These are phyloP conservation scores for Vigna unguiculata DNA, from an alignment of 306 rosid genomes.

Conservation along the genomic window DNA sequence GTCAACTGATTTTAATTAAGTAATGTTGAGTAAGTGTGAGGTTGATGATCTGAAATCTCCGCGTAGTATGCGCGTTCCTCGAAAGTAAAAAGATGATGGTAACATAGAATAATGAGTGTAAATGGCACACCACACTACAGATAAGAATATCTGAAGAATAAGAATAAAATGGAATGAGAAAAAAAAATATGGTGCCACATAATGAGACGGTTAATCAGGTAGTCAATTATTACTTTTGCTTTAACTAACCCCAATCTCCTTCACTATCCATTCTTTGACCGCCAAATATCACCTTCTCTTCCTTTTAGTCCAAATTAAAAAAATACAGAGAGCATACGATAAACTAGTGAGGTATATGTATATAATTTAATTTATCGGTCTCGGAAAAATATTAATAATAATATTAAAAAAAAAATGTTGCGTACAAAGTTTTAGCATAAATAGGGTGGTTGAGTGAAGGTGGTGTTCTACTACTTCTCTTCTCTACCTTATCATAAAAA, in stretches of 20 bases:
- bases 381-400: background rate
- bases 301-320: no score
- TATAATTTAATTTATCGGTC: background rate
- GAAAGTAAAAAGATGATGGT: conserved; percentile 10
- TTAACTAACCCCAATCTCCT: conserved; percentile 31
- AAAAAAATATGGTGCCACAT: background rate
- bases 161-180: background rate
- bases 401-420: background rate
- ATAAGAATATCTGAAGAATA: background rate
- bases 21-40: background rate
- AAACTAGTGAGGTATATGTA: background rate
- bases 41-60: conserved; percentile 32
- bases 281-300: conserved; percentile 8
- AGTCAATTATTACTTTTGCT: conserved; percentile 26
- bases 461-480: conserved; percentile 14
- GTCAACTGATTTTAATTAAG: background rate
- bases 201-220: background rate
- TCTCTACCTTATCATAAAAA: conserved; percentile 45
- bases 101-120: background rate
- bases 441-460: conserved; percentile 49
- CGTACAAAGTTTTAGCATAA: conserved; percentile 40
- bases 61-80: conserved; percentile 40
- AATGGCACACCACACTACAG: background rate
- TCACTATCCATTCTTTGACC: conserved; percentile 31
- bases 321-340: no score